Base-by-base conservation (phyloP, 257 asterid species). In the Verbena officinalis region DNA sequence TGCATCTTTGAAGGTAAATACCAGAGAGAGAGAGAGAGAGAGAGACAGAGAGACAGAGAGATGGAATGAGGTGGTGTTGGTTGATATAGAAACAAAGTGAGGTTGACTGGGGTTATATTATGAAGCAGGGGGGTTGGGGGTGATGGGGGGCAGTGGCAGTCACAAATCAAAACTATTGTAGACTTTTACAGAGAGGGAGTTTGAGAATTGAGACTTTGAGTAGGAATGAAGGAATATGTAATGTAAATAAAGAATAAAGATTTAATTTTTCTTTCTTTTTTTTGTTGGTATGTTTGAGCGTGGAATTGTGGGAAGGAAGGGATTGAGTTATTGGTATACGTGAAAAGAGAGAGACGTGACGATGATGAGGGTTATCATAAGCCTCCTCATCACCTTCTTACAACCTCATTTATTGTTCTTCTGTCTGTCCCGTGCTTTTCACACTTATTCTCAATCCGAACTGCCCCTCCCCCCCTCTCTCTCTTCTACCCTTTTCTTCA, bases 361-460 rank as follows among this genome's bases (percentile, higher is more conserved):
- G 94, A 90, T 87, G 51, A 90, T 85, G 95, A 89, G 97, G 86
- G 90, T 81, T 86, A 89, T 89, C 86, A 89, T 89, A 89, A 81
- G 89, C 84, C 91, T 86, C 95, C 82, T 89, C 95, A 84, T 80
- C 62, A 3, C 7, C 36, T 62, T 65, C 83, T 81, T 82, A 72
- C 80, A 60, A 69, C 67, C 82, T 74, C 97, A 90, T 90, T 85
- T 85, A 90, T 83, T 85, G 88, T 80, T 80, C 83, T 70, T 77
- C 76, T 59, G 74, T 67, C 78, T 65, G 78, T 72, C 93, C 67
- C 78, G 90, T 90, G 84, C 88, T 75, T 90, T 90, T 90, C 97
- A 83, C 88, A 75, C 94, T 84, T 76, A 84, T 85, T 90, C 97
- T 87, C 69, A 81, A 85, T 90, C 90, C 95, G 71, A 85, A 84